Conservation (phyloP, 2,329 filamentous ascomycete genomes). For the Arthrobotrys conoides region DNA sequence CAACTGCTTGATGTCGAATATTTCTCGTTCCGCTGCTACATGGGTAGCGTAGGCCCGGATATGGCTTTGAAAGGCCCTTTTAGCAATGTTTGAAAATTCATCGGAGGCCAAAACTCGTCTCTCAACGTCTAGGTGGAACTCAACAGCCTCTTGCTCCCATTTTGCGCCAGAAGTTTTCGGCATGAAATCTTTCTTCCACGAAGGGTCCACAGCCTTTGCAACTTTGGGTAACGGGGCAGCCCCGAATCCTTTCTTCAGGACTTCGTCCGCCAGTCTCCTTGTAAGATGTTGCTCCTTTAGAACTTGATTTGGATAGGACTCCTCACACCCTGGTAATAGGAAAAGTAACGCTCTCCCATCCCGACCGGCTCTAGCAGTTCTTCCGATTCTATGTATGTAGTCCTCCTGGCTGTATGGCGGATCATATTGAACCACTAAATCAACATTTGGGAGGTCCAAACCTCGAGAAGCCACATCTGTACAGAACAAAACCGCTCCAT, state of each 20-base stretch:
- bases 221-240: constrained; percentile 63
- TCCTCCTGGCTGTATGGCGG: constrained; percentile 93
- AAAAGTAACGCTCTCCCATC: constrained; percentile 90
- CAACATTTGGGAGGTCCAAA: constrained; percentile 93
- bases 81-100: constrained; percentile 78
- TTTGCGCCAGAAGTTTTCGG: constrained; percentile 62
- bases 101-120: constrained; percentile 66
- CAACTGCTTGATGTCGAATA: constrained; percentile 91
- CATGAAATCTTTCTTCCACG: constrained; percentile 63
- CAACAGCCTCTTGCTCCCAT: constrained; percentile 54
- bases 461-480: constrained; percentile 97
- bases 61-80: constrained; percentile 90
- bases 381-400: constrained; percentile 92
- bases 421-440: constrained; percentile 95
- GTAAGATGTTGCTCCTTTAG: constrained; percentile 78
- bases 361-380: constrained; percentile 92
- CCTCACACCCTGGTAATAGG: constrained; percentile 89
- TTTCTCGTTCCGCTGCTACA: constrained; percentile 83
- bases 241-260: constrained; percentile 77
- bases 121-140: constrained; percentile 71
- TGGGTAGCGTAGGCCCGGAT: constrained; percentile 96
- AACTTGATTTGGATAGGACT: constrained; percentile 82
- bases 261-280: constrained; percentile 75
- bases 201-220: constrained; percentile 62
- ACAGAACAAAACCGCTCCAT: constrained; percentile 86